Evolutionary conservation across 1,284 basidiomycete species (phyloP), one percentile per base, ranked within the genome.

Genomic region (Apiotrichum domesticum): DNA sequence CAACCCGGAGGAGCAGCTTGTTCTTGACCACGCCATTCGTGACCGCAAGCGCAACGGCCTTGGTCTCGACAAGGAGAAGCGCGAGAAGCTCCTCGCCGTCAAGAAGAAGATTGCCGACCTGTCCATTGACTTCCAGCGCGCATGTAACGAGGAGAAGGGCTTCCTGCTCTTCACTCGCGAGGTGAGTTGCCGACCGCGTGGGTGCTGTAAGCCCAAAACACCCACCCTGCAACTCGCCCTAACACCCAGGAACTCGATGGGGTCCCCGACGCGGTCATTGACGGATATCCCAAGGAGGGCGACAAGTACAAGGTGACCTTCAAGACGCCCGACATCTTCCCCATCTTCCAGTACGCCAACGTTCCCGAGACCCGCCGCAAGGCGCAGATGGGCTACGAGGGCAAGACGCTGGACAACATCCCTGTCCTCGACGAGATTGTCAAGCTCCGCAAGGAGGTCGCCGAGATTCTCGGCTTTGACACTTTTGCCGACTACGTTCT

Each of bases 111-210:
- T 58, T 32, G 51, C 51, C 52, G 55, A 46, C 13, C 57, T 62
- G 29, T 55, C 58, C 41, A 55, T 62, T 37, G 60, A 62, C 60
- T 62, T 62, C 55, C 60, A 58, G 57, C 54, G 54, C 34, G 54
- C 57, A 3, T 56, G 55, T 42, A 62, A 62, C 46, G 56, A 58
- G 57, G 60, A 62, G 55, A 62, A 62, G 60, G 60, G 60, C 48
- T 58, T 46, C 48, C 45, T 62, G 3, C 52, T 62, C 8, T 62
- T 62, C 52, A 56, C 60, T 5, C 46, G 46, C 37, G 60, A 53
- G 47, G 47, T 40, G 35, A n/a, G 47, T 49, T 13, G 6, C n/a
- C 4, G 10, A 5, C 29, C 29, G 29, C 3, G 29, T 29, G 29
- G 29, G 29, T 29, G 29, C 29, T 29, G 2, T 3, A 29, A 29